phyloP scores from a whole-genome alignment of 2,329 filamentous ascomycete genomes.

The Penicillium nordicum region DNA sequence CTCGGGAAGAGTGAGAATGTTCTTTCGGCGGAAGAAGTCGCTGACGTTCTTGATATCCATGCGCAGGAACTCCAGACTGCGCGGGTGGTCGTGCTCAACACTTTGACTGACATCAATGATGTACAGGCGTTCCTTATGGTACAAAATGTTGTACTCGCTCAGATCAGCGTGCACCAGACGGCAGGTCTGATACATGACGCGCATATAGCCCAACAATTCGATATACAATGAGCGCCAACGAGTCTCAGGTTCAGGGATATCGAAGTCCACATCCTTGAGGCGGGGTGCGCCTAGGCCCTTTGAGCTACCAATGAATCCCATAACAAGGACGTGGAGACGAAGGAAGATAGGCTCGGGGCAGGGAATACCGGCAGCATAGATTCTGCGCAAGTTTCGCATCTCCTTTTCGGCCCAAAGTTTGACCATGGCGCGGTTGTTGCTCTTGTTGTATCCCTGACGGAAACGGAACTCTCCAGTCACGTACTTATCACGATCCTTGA shows the following conservation, averaged over 20 bases:
- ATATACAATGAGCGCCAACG: slow-evolving; percentile 78
- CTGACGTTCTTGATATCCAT: slow-evolving; percentile 98
- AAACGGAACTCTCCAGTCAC: slow-evolving; percentile 94
- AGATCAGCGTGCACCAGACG: slow-evolving; percentile 91
- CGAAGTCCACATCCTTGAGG: slow-evolving; percentile 77
- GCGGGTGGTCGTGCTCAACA: slow-evolving; percentile 93
- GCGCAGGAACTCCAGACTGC: slow-evolving; percentile 85
- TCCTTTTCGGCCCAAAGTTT: slow-evolving; percentile 99
- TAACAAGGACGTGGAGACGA: slow-evolving; percentile 90
- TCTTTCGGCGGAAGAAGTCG: slow-evolving; percentile 85
- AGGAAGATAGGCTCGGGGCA: slow-evolving; percentile 86
- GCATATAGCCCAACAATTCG: slow-evolving; percentile 83
- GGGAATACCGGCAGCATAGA: slow-evolving; percentile 79
- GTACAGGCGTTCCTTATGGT: slow-evolving; percentile 76
- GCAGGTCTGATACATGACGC: slow-evolving; percentile 88
- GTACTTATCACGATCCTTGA: slow-evolving; percentile 96
- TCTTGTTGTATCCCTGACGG: slow-evolving; percentile 85
- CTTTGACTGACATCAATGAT: slow-evolving; percentile 98
- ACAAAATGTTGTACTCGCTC: slow-evolving; percentile 97
- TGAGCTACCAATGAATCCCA: slow-evolving; percentile 85
- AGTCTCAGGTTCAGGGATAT: slow-evolving; percentile 62
- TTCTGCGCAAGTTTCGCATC: slow-evolving; percentile 84
- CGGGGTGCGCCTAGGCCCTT: slow-evolving; percentile 86
- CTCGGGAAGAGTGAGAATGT: slow-evolving; percentile 76
- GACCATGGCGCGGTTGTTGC: slow-evolving; percentile 94